Evolutionary conservation across 768 basidiomycete genomes (phyloP), one percentile per base, ranked within the genome.

Genomic region (Leccinum variicolor): DNA sequence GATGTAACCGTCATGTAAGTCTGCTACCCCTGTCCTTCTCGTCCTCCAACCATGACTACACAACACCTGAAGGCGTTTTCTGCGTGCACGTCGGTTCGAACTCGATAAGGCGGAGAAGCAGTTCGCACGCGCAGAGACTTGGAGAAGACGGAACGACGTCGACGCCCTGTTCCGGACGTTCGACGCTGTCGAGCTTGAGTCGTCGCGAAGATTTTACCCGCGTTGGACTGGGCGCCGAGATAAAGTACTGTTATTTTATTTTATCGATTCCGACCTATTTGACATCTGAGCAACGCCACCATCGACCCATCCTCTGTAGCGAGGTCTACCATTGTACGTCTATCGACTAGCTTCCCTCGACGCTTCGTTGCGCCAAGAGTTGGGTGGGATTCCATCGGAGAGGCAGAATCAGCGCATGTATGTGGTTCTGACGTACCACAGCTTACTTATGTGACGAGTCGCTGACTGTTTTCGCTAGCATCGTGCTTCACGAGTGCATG

Each of bases 211-310:
- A 52, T 88, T 85, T 59, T 94, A 92, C 72, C 89, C 90, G 1
- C 79, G 87, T 31, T 92, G 89, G 89, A 92, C 89, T 0, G 91
- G 90, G 0, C 77, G 86, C 47, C 75, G 89, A 61, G 87, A 91
- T 68, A 89, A 87, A 76, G 90, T 86, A 62, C 11, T 51, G n/a
- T 28, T 4, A 4, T 46, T 25, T 23, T 8, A 10, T 2, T 28
- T 13, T 28, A 41, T 39, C 29, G 46, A 17, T 41, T 33, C 4
- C 2, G 36, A 15, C 23, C 28, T 21, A 36, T 59, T 21, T 57
- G 17, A 25, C 4, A 8, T 34, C 53, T 43, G 41, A 29, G 14
- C 36, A 43, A 48, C 15, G 23, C 21, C 14, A 15, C 14, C n/a
- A 53, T 26, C 29, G 29, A 21, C 26, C 13, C 34, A 43, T 28